phyloP scores from a whole-genome alignment of 2,329 filamentous ascomycete species.

The Aspergillus awamori region DNA sequence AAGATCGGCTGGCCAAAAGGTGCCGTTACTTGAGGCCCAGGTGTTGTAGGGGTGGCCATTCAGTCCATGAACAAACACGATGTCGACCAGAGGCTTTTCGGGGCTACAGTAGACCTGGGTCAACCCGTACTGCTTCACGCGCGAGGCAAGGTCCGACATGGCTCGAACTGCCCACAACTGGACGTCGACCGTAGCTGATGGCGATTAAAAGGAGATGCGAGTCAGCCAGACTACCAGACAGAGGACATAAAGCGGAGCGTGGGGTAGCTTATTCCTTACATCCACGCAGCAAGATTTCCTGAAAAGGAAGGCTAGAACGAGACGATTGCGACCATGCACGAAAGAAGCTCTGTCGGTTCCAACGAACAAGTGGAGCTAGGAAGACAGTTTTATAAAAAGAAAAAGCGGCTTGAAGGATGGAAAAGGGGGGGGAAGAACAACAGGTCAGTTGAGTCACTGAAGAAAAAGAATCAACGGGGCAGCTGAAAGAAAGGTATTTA shows the following conservation, averaged over 20 bases:
- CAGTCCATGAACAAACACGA: constrained; percentile 71
- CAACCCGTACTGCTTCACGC: constrained; percentile 45
- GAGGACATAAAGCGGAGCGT: background rate
- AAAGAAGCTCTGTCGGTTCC: background rate
- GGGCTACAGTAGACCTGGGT: constrained; percentile 45
- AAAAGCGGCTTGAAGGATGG: background rate
- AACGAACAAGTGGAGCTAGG: background rate
- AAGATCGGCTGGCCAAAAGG: constrained; percentile 72
- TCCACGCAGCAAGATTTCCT: background rate
- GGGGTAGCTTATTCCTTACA: background rate
- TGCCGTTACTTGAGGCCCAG: constrained; percentile 56
- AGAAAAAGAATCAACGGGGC: background rate
- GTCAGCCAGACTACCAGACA: background rate
- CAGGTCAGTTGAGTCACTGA: background rate
- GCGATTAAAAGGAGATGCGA: background rate
- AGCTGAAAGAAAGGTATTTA: background rate
- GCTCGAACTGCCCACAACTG: background rate
- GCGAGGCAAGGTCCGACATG: constrained; percentile 27
- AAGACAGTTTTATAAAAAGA: background rate
- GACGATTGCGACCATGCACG: constrained; percentile 1
- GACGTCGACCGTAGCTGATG: background rate
- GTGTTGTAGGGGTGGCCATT: constrained; percentile 68
- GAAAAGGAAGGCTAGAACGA: background rate
- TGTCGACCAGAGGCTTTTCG: constrained; percentile 48
- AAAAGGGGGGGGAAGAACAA: background rate